Base-by-base conservation (phyloP, 2,329 filamentous ascomycete species). In the Ceratocystis harringtonii region DNA sequence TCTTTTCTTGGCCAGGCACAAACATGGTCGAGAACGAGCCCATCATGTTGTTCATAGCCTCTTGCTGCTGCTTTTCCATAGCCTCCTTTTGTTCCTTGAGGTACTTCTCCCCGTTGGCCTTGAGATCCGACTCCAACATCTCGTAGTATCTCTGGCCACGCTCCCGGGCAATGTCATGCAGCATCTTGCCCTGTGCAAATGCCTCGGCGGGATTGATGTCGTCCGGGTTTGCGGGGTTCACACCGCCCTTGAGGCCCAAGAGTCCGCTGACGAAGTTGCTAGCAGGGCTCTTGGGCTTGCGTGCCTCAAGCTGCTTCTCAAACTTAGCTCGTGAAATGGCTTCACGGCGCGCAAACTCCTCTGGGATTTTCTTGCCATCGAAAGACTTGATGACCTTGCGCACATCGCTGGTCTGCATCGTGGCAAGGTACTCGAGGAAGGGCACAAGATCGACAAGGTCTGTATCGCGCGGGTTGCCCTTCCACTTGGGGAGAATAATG, bases 361-460 rank as follows among this genome's bases (percentile, higher is more conserved):
- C 82, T 3, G 94, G 90, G 66, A 99, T 96, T 71, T 92, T 82
- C 73, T 87, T 90, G 74, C 91, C 92, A 65, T 96, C 85, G 71
- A 95, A 96, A 0, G 89, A 92, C 77, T 89, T 90, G 73, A 96
- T 77, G 3, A 94, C 87, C 71, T 88, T 85, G 70, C 94, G 89
- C 15, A 95, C 89, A 72, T 99, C 94, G 63, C 85, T 81, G 71
- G 90, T 89, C 69, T 91, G 88, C 89, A 97, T 96, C 22, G 91
- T 94, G 70, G 91, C 90, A 69, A 99, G 84, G 76, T 96, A 97
- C 78, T 99, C 94, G 68, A 99, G 85, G 84, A 99, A 96, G 12
- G 94, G 94, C 67, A 99, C 95, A 61, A 96, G 79, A 3, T 86
- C 83, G 25, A 99, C 88, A 10, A 99, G 86, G 60, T 90, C 89